Evolutionary conservation across 108 stramenopile genomes (phyloP).

Genomic region (Fragilariopsis cylindrus): DNA sequence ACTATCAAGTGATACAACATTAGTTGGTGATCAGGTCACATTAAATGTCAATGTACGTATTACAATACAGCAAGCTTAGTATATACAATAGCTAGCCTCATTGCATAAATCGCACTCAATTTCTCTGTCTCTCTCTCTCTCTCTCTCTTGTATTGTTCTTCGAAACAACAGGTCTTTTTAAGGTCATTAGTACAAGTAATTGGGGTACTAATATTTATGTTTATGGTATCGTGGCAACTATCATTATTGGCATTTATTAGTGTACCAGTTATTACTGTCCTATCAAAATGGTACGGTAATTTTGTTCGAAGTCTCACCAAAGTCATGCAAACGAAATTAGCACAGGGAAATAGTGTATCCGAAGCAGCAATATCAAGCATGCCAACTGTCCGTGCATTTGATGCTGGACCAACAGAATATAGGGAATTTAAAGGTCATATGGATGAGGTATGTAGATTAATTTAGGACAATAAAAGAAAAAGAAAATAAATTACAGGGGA

Average conservation of each 20-base stretch:
- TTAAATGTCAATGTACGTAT: slow-evolving; percentile 74
- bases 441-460: slow-evolving; percentile 15
- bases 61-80: neutral
- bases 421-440: slow-evolving; percentile 55
- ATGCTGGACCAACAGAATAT: slow-evolving; percentile 62
- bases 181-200: slow-evolving; percentile 72
- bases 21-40: slow-evolving; percentile 85
- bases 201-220: slow-evolving; percentile 85
- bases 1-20: slow-evolving; percentile 75
- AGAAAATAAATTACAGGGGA: no score
- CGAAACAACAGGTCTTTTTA: slow-evolving; percentile 42
- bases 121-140: neutral
- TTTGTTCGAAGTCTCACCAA: slow-evolving; percentile 73
- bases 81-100: neutral
- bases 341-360: slow-evolving; percentile 71
- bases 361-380: slow-evolving; percentile 77
- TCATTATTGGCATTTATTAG: slow-evolving; percentile 77
- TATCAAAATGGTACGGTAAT: slow-evolving; percentile 76
- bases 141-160: neutral
- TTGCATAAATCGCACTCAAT: neutral
- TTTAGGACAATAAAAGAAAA: no score
- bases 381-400: slow-evolving; percentile 84
- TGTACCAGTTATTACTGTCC: slow-evolving; percentile 73
- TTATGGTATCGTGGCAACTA: slow-evolving; percentile 70
- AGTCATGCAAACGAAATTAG: slow-evolving; percentile 80